Conservation (phyloP, 371 early-diverging fungal genomes). For the Zopfochytrium polystomum region DNA sequence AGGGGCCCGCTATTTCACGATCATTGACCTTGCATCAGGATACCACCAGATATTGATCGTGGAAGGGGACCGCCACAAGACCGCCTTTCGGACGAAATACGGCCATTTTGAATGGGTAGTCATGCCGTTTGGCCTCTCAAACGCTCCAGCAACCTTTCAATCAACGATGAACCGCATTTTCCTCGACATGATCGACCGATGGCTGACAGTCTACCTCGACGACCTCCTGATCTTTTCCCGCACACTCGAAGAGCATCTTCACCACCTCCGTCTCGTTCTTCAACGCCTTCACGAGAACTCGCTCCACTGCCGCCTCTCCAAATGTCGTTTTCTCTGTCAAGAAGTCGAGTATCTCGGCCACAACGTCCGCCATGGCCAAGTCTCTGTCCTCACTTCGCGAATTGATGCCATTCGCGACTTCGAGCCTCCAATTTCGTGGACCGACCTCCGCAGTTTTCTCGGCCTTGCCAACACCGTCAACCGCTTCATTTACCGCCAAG, state of each 20-base stretch:
- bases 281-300: conserved; percentile 28
- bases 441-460: conserved; percentile 16
- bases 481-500: neutral
- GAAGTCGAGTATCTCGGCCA: conserved; percentile 53
- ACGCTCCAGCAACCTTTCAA: conserved; percentile 45
- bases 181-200: conserved; percentile 16
- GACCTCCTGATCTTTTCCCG: conserved; percentile 41
- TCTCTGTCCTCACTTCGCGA: conserved; percentile 4
- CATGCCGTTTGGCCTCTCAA: neutral
- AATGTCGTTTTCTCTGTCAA: neutral
- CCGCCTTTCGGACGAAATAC: conserved; percentile 34
- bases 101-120: conserved; percentile 41
- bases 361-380: conserved; percentile 3
- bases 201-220: neutral
- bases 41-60: conserved; percentile 17
- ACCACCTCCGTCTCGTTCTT: conserved; percentile 28
- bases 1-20: conserved; percentile 41
- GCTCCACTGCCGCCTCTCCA: conserved; percentile 34
- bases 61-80: too few species aligned
- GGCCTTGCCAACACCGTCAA: conserved; percentile 22
- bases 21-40: conserved; percentile 17
- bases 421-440: conserved; percentile 8
- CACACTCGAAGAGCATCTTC: conserved; percentile 37
- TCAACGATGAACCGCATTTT: conserved; percentile 43
- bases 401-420: conserved; percentile 11